These are phyloP conservation scores for Selaginella moellendorffii DNA, from an alignment of 75 land plant genomes.

Conservation along the genomic window DNA sequence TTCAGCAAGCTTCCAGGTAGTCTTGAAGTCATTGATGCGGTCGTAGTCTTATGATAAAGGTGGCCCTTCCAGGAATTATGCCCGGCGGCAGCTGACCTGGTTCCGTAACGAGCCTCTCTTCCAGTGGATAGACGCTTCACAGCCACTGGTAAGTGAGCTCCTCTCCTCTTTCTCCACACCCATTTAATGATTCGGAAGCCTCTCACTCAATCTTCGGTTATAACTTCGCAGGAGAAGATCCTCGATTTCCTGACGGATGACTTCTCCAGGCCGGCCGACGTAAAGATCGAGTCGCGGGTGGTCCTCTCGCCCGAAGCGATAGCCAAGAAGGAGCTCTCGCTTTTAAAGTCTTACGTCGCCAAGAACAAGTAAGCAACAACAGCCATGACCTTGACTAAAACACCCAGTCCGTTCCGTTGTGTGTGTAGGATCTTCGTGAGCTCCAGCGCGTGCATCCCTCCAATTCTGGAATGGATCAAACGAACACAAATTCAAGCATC, in stretches of 20 bases:
- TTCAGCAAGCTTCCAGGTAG: slow-evolving; percentile 82
- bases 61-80: slow-evolving; percentile 70
- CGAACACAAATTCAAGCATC: not conserved
- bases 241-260: slow-evolving; percentile 36
- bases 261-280: slow-evolving; percentile 30
- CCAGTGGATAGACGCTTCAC: slow-evolving; percentile 88
- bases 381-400: not conserved
- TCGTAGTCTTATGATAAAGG: too few species aligned
- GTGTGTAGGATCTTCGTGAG: not conserved
- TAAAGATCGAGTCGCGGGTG: slow-evolving; percentile 25
- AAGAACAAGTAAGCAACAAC: slow-evolving; percentile 43
- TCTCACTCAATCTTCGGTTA: too few species aligned
- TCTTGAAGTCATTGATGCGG: too few species aligned
- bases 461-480: not conserved
- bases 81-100: slow-evolving; percentile 90
- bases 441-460: not conserved
- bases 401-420: not conserved
- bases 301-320: slow-evolving; percentile 25
- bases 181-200: too few species aligned
- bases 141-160: slow-evolving; percentile 46
- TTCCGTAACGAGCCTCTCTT: slow-evolving; percentile 72
- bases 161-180: too few species aligned
- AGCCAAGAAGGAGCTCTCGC: slow-evolving; percentile 21
- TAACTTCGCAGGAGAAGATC: slow-evolving; percentile 50
- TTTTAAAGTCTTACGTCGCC: slow-evolving; percentile 43